Conservation (phyloP, 164 flowering plant genomes). For the Magnolia sinica region DNA sequence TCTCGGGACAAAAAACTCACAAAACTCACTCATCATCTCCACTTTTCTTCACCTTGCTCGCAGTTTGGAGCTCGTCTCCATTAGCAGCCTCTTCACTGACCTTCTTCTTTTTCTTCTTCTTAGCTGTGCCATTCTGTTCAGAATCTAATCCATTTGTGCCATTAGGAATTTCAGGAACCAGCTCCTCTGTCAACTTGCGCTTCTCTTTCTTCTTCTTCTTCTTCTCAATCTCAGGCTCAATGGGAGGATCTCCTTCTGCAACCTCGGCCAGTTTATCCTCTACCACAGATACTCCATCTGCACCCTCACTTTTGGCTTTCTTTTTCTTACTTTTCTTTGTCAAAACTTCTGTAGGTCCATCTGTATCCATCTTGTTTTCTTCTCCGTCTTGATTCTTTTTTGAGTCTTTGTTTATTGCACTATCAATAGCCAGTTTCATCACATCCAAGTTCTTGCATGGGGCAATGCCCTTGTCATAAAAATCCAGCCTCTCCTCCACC, state of each 20-base stretch:
- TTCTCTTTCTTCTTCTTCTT: constrained; percentile 65
- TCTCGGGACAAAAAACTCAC: background rate
- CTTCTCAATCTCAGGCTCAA: constrained; percentile 43
- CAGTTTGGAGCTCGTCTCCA: constrained; percentile 34
- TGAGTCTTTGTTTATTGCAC: constrained; percentile 41
- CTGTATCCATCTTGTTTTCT: constrained; percentile 28
- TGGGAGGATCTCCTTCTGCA: constrained; percentile 38
- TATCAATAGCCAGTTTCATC: constrained; percentile 81
- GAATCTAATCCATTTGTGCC: constrained; percentile 29
- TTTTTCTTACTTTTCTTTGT: constrained; percentile 65
- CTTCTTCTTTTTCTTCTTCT: constrained; percentile 76
- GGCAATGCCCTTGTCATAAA: constrained; percentile 96
- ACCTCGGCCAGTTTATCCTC: constrained; percentile 27
- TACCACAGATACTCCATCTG: constrained; percentile 30
- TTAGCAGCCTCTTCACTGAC: constrained; percentile 15
- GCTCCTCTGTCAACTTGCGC: constrained; percentile 40
- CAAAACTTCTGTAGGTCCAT: constrained; percentile 27
- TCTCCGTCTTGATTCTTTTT: constrained; percentile 19
- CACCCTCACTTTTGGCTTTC: constrained; percentile 39
- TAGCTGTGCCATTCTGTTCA: constrained; percentile 42
- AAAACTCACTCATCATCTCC: constrained; percentile 21
- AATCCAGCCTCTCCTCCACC: constrained; percentile 96
- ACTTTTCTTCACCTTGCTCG: constrained; percentile 38
- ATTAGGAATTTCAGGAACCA: constrained; percentile 22
- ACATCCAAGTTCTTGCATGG: constrained; percentile 94